Base-by-base conservation (phyloP, 495 filamentous ascomycete genomes). In the Penicillium diatomitis region DNA sequence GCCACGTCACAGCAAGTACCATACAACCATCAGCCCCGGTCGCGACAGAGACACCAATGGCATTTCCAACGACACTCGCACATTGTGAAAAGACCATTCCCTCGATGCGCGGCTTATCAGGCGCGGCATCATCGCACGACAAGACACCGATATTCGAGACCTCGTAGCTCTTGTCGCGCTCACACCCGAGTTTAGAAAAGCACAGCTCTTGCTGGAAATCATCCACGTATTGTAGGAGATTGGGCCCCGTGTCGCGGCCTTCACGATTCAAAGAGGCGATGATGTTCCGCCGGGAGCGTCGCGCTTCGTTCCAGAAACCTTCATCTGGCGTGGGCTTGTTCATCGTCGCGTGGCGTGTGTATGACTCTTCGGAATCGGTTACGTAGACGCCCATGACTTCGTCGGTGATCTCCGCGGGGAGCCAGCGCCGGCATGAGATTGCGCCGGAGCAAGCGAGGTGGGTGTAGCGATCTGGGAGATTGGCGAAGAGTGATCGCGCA, bases 31-130 rank as follows among this genome's bases (percentile, higher is more conserved):
- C 66, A 37, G 62, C 63, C n/a, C 69, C 74, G 4, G 65, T 67
- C 29, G 64, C 58, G 27, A 61, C 60, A 31, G 68, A 70, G 5
- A 69, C 58, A 39, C 58, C 60, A 33, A 75, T 49, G 10, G 64
- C 70, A 48, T 51, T 49, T 1, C 70, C 70, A 5, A 61, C 60
- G 4, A 73, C 72, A 52, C 49, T 65, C 8, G 69, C 69, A 52
- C 69, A 68, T 55, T 77, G 74, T 5, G 72, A 71, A 43, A 77
- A 77, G 2, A 72, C 38, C 44, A 70, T 44, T 1, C 70, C 53
- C 2, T 60, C 49, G 11, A 73, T 61, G 32, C 46, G 51, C 47
- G 64, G 66, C 12, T 51, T 36, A 41, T 49, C 50, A 10, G 54
- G 30, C 44, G 52, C 51, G 27, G 47, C 41, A 27, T 63, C 41